These are phyloP conservation scores for Conringia planisiliqua DNA, from an alignment of 345 rosid species.

Conservation along the genomic window DNA sequence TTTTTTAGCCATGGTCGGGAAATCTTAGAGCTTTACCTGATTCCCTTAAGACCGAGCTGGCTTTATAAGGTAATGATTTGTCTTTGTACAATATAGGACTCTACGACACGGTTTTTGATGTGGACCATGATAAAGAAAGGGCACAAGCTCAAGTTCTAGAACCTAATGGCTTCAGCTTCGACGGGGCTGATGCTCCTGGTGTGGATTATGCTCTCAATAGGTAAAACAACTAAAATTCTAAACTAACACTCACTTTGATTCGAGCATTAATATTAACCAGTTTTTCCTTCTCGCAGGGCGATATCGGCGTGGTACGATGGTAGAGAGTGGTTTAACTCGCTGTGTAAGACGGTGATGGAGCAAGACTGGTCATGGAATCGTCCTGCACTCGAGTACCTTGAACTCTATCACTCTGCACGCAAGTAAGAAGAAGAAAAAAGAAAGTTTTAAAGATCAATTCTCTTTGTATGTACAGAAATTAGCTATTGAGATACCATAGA, in stretches of 20 bases:
- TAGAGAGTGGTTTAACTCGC: constrained; percentile 69
- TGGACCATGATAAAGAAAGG: constrained; percentile 82
- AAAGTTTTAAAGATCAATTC: background rate
- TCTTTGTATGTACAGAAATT: constrained; percentile 20
- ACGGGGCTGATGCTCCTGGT: constrained; percentile 79
- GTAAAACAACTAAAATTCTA: constrained; percentile 36
- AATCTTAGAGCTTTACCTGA: constrained; percentile 10
- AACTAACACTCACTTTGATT: background rate
- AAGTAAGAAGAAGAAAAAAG: constrained; percentile 35
- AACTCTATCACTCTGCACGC: constrained; percentile 83
- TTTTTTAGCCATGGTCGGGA: background rate
- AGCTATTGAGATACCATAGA: background rate
- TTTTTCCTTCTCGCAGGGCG: constrained; percentile 49
- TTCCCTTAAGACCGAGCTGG: constrained; percentile 2
- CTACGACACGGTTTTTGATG: constrained; percentile 87
- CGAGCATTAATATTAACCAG: background rate
- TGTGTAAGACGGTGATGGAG: constrained; percentile 86
- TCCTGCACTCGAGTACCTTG: constrained; percentile 94
- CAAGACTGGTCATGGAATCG: constrained; percentile 99
- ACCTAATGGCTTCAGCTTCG: constrained; percentile 90
- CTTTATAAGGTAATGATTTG: background rate
- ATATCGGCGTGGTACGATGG: constrained; percentile 69
- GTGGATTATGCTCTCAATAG: constrained; percentile 84
- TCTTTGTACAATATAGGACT: constrained; percentile 51
- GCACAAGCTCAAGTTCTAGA: constrained; percentile 78